phyloP scores from a whole-genome alignment of 2,329 filamentous ascomycete genomes.

The Paecilomyces formosus region DNA sequence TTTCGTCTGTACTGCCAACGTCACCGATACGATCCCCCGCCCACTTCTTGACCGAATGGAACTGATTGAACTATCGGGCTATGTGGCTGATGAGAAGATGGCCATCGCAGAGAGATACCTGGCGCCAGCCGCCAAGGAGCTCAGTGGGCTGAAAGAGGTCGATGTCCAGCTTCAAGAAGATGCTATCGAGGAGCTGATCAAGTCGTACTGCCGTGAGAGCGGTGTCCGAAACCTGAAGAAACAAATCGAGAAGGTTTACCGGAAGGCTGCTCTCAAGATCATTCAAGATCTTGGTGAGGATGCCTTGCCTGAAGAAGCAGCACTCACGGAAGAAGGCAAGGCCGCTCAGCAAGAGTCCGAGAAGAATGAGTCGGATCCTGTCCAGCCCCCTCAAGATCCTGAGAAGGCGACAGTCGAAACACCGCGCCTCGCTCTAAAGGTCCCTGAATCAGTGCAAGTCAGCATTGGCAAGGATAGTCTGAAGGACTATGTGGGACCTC shows the following conservation, averaged over 20 bases:
- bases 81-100: conserved; percentile 98
- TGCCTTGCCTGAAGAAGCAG: conserved; percentile 69
- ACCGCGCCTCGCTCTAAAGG: conserved; percentile 68
- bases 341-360: conserved; percentile 57
- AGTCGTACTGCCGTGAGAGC: conserved; percentile 95
- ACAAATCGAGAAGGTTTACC: conserved; percentile 98
- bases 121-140: conserved; percentile 85
- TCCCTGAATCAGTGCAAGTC: conserved; percentile 82
- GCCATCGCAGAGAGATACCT: conserved; percentile 93
- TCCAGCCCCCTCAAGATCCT: conserved; percentile 55
- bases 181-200: conserved; percentile 93
- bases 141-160: conserved; percentile 82
- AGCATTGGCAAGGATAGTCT: conserved; percentile 81
- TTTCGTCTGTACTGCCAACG: conserved; percentile 97
- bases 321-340: conserved; percentile 79
- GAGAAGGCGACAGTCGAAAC: conserved; percentile 40
- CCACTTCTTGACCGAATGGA: conserved; percentile 96
- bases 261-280: conserved; percentile 94
- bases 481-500: conserved; percentile 93
- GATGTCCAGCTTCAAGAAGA: conserved; percentile 80
- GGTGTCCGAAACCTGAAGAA: conserved; percentile 98
- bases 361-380: conserved; percentile 41
- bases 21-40: conserved; percentile 94
- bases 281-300: conserved; percentile 89
- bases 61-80: conserved; percentile 90